Conservation (phyloP, 2,329 filamentous ascomycete genomes). For the Macrophomina tecta region DNA sequence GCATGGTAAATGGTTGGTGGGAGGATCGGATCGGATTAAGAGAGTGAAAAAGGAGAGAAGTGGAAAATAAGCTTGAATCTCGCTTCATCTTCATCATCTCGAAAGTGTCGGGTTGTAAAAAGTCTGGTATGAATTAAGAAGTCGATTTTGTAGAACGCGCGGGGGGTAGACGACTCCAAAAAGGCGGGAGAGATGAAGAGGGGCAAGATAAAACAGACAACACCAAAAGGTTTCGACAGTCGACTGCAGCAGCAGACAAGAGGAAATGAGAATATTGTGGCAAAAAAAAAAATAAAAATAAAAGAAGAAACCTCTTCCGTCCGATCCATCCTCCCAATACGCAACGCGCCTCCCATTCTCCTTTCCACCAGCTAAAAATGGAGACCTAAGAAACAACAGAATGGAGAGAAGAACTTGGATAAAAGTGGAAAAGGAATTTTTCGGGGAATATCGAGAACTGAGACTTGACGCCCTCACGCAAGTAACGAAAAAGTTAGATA, state of each 20-base stretch:
- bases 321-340: constrained; percentile 13
- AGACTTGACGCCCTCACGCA: constrained; percentile 23
- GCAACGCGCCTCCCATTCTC: constrained; percentile 13
- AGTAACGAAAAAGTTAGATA: constrained; percentile 20
- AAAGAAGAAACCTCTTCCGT: constrained; percentile 1
- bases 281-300: neutral
- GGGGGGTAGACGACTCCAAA: neutral
- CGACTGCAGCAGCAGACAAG: neutral
- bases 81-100: neutral
- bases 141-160: constrained; percentile 20
- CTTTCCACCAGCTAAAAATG: neutral
- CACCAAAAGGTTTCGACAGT: constrained; percentile 9
- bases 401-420: constrained; percentile 16
- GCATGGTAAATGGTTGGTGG: neutral
- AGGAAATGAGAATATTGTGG: neutral
- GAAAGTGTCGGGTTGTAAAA: neutral
- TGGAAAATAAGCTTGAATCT: neutral
- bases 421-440: constrained; percentile 16
- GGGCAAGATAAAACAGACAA: neutral
- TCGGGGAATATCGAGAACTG: constrained; percentile 25
- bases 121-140: constrained; percentile 22
- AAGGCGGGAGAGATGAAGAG: neutral
- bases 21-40: neutral
- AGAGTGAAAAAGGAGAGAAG: neutral
- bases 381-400: neutral